phyloP scores from a whole-genome alignment of 305 asterid species.

The Salvia sclarea region DNA sequence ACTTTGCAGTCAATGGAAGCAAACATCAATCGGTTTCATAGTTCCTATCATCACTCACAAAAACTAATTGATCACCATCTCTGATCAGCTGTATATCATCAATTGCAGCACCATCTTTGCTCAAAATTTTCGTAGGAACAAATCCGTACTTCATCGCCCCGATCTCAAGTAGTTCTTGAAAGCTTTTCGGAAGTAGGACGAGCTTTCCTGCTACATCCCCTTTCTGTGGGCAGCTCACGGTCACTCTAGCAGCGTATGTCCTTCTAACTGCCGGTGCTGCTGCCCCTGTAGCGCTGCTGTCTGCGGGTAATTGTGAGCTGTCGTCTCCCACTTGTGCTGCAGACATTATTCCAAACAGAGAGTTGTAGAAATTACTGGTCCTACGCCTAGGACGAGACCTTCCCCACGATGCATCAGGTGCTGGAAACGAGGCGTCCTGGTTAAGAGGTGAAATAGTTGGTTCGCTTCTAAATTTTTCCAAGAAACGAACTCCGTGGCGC shows the following conservation, averaged over 20 bases:
- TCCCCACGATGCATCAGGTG: slow-evolving; percentile 49
- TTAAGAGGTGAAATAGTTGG: slow-evolving; percentile 46
- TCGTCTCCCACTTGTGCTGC: slow-evolving; percentile 55
- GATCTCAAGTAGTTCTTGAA: slow-evolving; percentile 50
- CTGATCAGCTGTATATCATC: slow-evolving; percentile 69
- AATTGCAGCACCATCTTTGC: slow-evolving; percentile 59
- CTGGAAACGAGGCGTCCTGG: slow-evolving; percentile 42
- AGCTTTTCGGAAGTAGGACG: slow-evolving; percentile 56
- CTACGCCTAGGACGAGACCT: slow-evolving; percentile 57
- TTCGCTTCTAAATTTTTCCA: slow-evolving; percentile 68
- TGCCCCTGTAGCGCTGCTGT: slow-evolving; percentile 28
- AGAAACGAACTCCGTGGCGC: slow-evolving; percentile 60
- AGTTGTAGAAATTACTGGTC: slow-evolving; percentile 58
- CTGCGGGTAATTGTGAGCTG: slow-evolving; percentile 33
- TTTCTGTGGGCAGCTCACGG: slow-evolving; percentile 72
- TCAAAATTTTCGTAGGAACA: slow-evolving; percentile 45
- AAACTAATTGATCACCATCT: slow-evolving; percentile 71
- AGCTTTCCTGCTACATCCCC: slow-evolving; percentile 65
- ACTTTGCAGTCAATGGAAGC: slow-evolving; percentile 32
- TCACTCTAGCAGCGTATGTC: slow-evolving; percentile 53
- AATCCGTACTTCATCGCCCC: slow-evolving; percentile 56
- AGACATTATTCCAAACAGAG: slow-evolving; percentile 79
- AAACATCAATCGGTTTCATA: slow-evolving; percentile 30
- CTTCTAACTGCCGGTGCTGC: slow-evolving; percentile 14
- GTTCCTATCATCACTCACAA: slow-evolving; percentile 38